Base-by-base conservation (phyloP, 2,329 filamentous ascomycete genomes). In the Fusarium musae region DNA sequence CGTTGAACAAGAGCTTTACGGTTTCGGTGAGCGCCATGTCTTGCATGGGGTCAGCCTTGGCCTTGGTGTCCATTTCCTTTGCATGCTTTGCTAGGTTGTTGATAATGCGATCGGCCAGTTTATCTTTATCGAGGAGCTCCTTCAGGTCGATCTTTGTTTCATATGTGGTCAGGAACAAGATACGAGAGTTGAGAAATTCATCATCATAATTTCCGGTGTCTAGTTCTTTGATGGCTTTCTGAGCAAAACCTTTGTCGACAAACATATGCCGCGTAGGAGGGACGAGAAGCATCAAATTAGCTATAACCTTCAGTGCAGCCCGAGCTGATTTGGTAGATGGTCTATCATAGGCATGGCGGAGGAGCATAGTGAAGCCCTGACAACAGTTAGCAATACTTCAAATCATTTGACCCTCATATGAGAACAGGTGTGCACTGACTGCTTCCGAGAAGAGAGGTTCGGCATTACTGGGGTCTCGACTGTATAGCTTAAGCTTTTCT, bases 1-100 rank as follows among this genome's bases (percentile, higher is more conserved):
- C 86, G 81, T 98, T 98, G 86, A 97, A 98, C 58, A 97, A 84
- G 44, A 98, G 87, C 79, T 97, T 98, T 56, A 96, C 84, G 0
- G 93, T 96, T 81, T 98, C 96, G 13, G 87, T 87, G 42, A 98
- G 86, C 1, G 95, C 94, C 89, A 96, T 90, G 66, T 93, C 90
- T 72, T 93, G 90, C 87, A 95, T 93, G 0, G 89, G 87, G 46
- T 89, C 84, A 17, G 73, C 73, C 16, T 77, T 79, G 30, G 79
- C 72, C 50, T 82, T 82, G 50, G 79, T 77, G 26, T 71, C 67
- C 23, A 82, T 60, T 7, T 82, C 75, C 59, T 87, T 88, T 10
- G 89, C 89, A 82, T 98, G 95, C 9, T 91, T 90, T 44, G 85
- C 82, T 40, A 98, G 85, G 78, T 94, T 93, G 78, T 89, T 83